Evolutionary conservation across 2,329 filamentous ascomycete species (phyloP).

Genomic region (Xylariaceae sp.): DNA sequence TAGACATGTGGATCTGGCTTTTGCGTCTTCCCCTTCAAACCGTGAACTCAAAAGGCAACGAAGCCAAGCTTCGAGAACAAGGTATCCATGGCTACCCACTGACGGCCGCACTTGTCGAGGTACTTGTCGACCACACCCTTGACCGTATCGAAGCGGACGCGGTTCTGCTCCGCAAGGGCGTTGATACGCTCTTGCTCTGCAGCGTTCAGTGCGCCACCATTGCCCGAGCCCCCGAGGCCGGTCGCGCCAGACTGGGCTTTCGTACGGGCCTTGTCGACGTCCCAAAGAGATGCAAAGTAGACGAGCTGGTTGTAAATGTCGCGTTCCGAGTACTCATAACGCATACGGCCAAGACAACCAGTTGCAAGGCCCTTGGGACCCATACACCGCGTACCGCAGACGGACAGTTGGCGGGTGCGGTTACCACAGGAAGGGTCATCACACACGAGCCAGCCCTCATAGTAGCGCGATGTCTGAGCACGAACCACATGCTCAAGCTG

Average conservation of each 20-base stretch:
- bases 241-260: conserved; percentile 46
- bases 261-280: conserved; percentile 72
- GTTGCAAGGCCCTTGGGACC: conserved; percentile 79
- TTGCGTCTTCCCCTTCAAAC: too few relatives aligned
- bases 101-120: conserved; percentile 80
- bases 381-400: conserved; percentile 85
- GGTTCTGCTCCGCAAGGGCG: conserved; percentile 76
- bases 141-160: conserved; percentile 68
- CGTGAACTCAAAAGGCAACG: conserved; percentile 19
- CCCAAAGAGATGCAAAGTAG: conserved; percentile 79
- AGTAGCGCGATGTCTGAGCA: conserved; percentile 73
- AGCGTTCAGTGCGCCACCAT: conserved; percentile 35
- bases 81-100: conserved; percentile 91
- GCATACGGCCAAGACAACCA: conserved; percentile 82
- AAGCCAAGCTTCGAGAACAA: conserved; percentile 68
- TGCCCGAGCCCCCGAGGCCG: conserved; percentile 25
- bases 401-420: conserved; percentile 84
- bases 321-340: conserved; percentile 82
- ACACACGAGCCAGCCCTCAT: conserved; percentile 86
- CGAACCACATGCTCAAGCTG: conserved; percentile 85
- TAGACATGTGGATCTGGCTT: too few relatives aligned
- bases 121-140: conserved; percentile 75
- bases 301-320: conserved; percentile 91
- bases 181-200: conserved; percentile 60
- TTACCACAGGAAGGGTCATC: conserved; percentile 82